phyloP scores from a whole-genome alignment of 768 basidiomycete species.

The Hydnum rufescens region DNA sequence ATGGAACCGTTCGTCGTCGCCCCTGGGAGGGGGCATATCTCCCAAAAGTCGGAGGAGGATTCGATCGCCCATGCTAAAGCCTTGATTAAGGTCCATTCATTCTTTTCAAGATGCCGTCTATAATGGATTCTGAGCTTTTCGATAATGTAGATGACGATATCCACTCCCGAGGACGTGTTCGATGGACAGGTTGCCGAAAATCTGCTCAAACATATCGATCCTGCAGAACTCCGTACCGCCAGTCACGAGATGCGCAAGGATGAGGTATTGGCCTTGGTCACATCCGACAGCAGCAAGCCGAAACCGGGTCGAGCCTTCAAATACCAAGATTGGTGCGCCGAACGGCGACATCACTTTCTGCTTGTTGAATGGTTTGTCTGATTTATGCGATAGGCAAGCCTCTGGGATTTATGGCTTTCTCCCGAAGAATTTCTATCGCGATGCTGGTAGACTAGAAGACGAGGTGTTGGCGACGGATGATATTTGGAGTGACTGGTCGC shows the following conservation, averaged over 20 bases:
- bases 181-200: slow-evolving; percentile 35
- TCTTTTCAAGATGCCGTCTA: slow-evolving; percentile 2
- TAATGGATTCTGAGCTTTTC: background rate
- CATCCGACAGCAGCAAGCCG: slow-evolving; percentile 39
- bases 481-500: slow-evolving; percentile 57
- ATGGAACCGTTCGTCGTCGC: slow-evolving; percentile 33
- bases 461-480: slow-evolving; percentile 28
- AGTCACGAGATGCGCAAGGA: slow-evolving; percentile 40
- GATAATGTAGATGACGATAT: slow-evolving; percentile 46
- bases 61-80: slow-evolving; percentile 34
- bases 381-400: slow-evolving; percentile 23
- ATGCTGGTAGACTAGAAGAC: slow-evolving; percentile 46
- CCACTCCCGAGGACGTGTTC: slow-evolving; percentile 51
- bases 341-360: background rate
- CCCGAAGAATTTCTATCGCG: slow-evolving; percentile 43
- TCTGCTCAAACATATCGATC: slow-evolving; percentile 37
- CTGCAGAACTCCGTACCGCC: slow-evolving; percentile 34
- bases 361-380: background rate
- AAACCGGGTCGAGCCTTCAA: slow-evolving; percentile 52
- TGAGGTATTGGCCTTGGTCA: slow-evolving; percentile 44
- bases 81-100: slow-evolving; percentile 39
- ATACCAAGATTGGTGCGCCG: slow-evolving; percentile 46
- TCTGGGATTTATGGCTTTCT: slow-evolving; percentile 46
- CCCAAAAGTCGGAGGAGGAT: slow-evolving; percentile 11
- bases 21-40: slow-evolving; percentile 16